These are phyloP conservation scores for Penicillium sp. DNA, from an alignment of 2,329 filamentous ascomycete species.

Conservation along the genomic window DNA sequence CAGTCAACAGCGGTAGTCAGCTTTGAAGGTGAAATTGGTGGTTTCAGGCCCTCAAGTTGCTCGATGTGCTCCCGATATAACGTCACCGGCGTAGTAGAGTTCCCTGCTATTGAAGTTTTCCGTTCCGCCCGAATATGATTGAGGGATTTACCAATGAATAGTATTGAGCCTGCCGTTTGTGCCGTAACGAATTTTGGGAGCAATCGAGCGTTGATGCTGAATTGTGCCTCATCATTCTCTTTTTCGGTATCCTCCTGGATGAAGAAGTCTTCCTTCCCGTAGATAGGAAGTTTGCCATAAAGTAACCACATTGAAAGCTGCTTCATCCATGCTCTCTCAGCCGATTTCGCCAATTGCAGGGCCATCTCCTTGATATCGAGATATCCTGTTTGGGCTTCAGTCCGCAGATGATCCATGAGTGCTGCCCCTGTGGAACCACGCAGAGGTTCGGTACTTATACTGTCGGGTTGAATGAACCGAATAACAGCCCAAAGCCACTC, in stretches of 20 bases:
- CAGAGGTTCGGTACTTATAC: constrained; percentile 26
- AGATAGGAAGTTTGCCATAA: constrained; percentile 76
- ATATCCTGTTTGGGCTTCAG: constrained; percentile 82
- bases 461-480: constrained; percentile 61
- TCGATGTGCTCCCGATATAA: constrained; percentile 44
- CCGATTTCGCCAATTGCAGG: constrained; percentile 67
- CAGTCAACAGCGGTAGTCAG: constrained; percentile 70
- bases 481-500: constrained; percentile 80
- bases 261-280: constrained; percentile 84
- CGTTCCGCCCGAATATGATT: constrained; percentile 69
- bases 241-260: constrained; percentile 53
- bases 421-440: constrained; percentile 62
- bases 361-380: constrained; percentile 78
- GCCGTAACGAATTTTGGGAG: constrained; percentile 77
- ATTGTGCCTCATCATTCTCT: constrained; percentile 51
- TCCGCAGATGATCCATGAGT: constrained; percentile 73
- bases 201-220: constrained; percentile 57
- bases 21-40: constrained; percentile 69
- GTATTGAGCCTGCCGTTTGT: constrained; percentile 73
- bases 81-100: constrained; percentile 57
- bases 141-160: constrained; percentile 87
- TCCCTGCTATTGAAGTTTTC: constrained; percentile 33
- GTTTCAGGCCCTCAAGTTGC: constrained; percentile 65
- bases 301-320: constrained; percentile 88
- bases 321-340: constrained; percentile 87